Percentiles rank a stretch among this genome's conserved stretches.
phyloP scores from a whole-genome alignment of 2,329 filamentous ascomycete genomes.

The Xylaria arbuscula region DNA sequence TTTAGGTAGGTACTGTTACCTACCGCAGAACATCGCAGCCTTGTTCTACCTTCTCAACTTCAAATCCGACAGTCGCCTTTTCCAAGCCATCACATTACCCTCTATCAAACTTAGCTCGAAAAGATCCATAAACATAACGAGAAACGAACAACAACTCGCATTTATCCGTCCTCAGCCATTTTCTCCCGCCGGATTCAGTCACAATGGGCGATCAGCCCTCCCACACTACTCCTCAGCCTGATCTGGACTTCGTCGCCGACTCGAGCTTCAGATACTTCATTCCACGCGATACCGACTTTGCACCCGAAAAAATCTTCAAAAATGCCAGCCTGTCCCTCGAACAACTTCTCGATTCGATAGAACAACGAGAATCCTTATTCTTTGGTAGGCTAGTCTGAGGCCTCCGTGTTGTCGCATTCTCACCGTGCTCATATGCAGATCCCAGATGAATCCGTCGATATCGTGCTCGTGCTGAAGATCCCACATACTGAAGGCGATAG shows the following conservation, averaged over 20 bases:
- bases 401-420: slow-evolving; percentile 51
- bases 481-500: slow-evolving; percentile 67
- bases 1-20: neutral
- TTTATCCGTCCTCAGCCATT: neutral
- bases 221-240: slow-evolving; percentile 50
- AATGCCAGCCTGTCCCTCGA: slow-evolving; percentile 56
- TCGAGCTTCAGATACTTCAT: slow-evolving; percentile 71
- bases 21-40: slow-evolving; percentile 9
- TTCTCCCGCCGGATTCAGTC: slow-evolving; percentile 10
- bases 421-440: slow-evolving; percentile 61
- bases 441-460: slow-evolving; percentile 77
- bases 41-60: slow-evolving; percentile 3
- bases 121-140: neutral
- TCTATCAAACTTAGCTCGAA: neutral
- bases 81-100: neutral
- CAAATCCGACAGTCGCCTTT: slow-evolving; percentile 1
- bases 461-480: slow-evolving; percentile 75
- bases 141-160: neutral
- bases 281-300: slow-evolving; percentile 65
- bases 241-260: slow-evolving; percentile 64
- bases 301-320: slow-evolving; percentile 64
- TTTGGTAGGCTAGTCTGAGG: slow-evolving; percentile 69
- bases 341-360: slow-evolving; percentile 66
- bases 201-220: slow-evolving; percentile 46
- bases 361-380: slow-evolving; percentile 73